Percentiles rank a stretch among this genome's conserved stretches.
phyloP scores from a whole-genome alignment of 1,284 basidiomycete genomes.

The Chalciporus sp. region DNA sequence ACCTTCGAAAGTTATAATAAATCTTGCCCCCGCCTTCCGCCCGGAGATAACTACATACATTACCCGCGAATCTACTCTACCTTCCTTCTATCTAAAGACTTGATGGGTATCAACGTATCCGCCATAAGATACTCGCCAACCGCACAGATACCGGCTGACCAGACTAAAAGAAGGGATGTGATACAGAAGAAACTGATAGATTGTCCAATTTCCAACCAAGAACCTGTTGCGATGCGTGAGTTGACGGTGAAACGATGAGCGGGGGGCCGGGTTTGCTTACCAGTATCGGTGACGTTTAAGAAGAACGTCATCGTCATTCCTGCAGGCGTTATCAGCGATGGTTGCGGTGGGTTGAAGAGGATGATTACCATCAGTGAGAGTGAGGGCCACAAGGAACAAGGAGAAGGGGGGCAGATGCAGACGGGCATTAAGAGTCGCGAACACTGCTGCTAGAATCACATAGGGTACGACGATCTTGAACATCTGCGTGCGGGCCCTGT shows the following conservation, averaged over 20 bases:
- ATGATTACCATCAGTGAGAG: conserved; percentile 69
- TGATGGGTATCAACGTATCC: conserved; percentile 26
- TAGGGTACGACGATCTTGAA: conserved; percentile 87
- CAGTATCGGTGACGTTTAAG: conserved; percentile 80
- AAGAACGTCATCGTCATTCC: conserved; percentile 86
- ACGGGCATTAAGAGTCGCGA: conserved; percentile 67
- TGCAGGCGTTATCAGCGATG: conserved; percentile 28
- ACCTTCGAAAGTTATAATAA: too few species aligned
- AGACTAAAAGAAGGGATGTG: conserved; percentile 76
- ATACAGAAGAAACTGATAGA: conserved; percentile 90
- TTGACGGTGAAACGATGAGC: conserved; percentile 1
- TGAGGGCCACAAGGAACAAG: conserved; percentile 73
- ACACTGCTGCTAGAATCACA: conserved; percentile 69
- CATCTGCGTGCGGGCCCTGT: conserved; percentile 45
- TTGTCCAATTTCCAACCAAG: conserved; percentile 90
- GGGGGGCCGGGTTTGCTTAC: conserved; percentile 35
- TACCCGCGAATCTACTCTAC: conserved; percentile 29
- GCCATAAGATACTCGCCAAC: conserved; percentile 69
- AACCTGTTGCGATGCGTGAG: conserved; percentile 46
- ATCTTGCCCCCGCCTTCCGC: background rate
- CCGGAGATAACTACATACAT: background rate
- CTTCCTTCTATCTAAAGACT: conserved; percentile 23
- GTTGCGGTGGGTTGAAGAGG: background rate
- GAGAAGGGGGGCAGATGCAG: conserved; percentile 75
- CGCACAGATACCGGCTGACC: conserved; percentile 76